These are phyloP conservation scores for Daldinia sp. DNA, from an alignment of 2,329 filamentous ascomycete genomes.

Conservation along the genomic window DNA sequence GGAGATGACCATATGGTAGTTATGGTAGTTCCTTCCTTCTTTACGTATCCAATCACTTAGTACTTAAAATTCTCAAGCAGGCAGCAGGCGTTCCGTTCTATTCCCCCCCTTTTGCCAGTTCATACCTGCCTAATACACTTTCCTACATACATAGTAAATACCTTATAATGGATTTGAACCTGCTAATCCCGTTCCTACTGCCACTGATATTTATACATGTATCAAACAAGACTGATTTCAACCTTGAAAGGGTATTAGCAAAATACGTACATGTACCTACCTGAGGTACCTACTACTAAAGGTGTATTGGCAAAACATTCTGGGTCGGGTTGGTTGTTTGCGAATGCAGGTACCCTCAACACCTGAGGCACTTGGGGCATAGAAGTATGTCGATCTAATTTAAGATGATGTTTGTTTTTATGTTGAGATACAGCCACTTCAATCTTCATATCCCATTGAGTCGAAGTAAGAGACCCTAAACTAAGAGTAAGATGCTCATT, in stretches of 20 bases:
- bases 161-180: neutral
- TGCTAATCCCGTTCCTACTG: neutral
- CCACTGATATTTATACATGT: neutral
- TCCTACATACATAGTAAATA: neutral
- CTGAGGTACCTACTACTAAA: too few species aligned
- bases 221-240: too few species aligned
- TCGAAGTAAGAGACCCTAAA: neutral
- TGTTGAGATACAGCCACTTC: neutral
- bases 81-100: neutral
- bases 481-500: neutral
- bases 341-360: constrained; percentile 23
- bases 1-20: neutral
- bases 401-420: neutral
- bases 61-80: neutral
- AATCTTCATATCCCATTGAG: neutral
- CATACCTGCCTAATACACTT: neutral
- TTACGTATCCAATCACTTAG: neutral
- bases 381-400: too few species aligned
- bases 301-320: neutral
- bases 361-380: neutral
- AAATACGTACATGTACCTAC: neutral
- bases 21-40: constrained; percentile 3
- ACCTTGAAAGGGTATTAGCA: neutral
- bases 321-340: constrained; percentile 11
- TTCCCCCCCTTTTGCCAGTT: neutral